Base-by-base conservation (phyloP, 2,329 filamentous ascomycete genomes). In the Penicillium sp. region DNA sequence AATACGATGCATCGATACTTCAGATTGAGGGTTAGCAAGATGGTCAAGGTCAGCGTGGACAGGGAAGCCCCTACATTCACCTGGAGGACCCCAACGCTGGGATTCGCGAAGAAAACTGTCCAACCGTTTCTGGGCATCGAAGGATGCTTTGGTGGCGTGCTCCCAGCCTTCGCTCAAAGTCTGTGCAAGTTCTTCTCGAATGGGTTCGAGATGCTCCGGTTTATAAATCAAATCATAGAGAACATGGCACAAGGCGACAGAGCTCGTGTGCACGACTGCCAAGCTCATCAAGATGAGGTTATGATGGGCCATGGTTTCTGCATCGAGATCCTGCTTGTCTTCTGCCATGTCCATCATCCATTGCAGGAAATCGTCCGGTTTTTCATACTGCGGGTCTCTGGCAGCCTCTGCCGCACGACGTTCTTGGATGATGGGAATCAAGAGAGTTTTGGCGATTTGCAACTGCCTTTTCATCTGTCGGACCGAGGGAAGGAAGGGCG, bases 181-280 rank as follows among this genome's bases (percentile, higher is more conserved):
- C 3, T 45, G 43, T 1, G 63, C 54, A 4, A 76, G 72, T 50
- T 83, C 80, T 5, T 76, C 66, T 1, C 80, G 73, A 0, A 82
- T 59, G 8, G 74, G 70, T 3, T 72, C 64, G 28, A 77, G 56
- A 54, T 77, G 70, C 28, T 80, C 73, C 0, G 78, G 78, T 29
- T 69, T 62, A 1, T 72, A 64, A 0, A 74, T 72, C 2, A 83
- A 58, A 53, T 78, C 74, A 54, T 76, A 80, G 18, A 83, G 67
- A 46, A 71, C 46, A 70, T 79, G 62, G 5, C 57, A 62, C 47
- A 65, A 49, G 1, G 59, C 52, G 49, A 62, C 62, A 1, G 62
- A 56, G 27, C 58, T 62, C 5, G 63, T 65, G 35, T 66, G 61
- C 4, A 62, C 52, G 27, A 63, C 54, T 2, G 59, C 60, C 39